Evolutionary conservation across 1,284 basidiomycete species (phyloP).

Genomic region (Phellinidium pouzarii): DNA sequence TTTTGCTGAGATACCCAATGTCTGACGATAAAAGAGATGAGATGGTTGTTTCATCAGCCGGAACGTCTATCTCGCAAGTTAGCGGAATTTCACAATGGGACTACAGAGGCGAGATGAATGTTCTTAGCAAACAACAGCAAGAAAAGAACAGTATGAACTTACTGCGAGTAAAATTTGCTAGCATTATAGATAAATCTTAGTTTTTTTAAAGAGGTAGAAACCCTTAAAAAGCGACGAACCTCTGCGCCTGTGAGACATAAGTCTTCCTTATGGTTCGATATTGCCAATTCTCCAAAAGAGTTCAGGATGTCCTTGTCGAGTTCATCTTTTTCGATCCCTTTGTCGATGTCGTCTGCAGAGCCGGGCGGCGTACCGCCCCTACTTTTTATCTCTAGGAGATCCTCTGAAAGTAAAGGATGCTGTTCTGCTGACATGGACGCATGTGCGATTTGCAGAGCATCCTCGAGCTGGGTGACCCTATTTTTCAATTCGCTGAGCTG

Average conservation of each 20-base stretch:
- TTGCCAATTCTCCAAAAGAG: constrained; percentile 12
- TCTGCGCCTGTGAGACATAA: constrained; percentile 12
- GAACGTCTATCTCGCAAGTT: background rate
- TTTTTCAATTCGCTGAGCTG: constrained; percentile 21
- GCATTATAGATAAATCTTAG: background rate
- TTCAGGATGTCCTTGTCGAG: constrained; percentile 4
- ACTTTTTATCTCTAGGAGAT: constrained; percentile 24
- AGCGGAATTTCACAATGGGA: background rate
- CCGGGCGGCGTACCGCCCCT: background rate
- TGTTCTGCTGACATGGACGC: constrained; percentile 15
- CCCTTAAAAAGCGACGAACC: constrained; percentile 13
- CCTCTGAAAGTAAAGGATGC: constrained; percentile 25
- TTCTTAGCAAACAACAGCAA: background rate
- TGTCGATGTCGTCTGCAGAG: background rate
- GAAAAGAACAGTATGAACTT: background rate
- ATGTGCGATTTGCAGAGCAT: constrained; percentile 21
- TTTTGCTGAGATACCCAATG: constrained; percentile 2
- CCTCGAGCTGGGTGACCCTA: constrained; percentile 22
- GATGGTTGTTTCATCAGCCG: background rate
- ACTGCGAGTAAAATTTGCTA: background rate
- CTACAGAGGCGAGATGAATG: background rate
- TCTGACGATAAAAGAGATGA: background rate
- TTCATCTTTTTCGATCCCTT: background rate
- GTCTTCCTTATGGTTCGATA: constrained; percentile 13
- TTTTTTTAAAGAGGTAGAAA: background rate